These are phyloP conservation scores for Backusella australiensis DNA, from an alignment of 192 early-diverging fungal genomes.

Conservation along the genomic window DNA sequence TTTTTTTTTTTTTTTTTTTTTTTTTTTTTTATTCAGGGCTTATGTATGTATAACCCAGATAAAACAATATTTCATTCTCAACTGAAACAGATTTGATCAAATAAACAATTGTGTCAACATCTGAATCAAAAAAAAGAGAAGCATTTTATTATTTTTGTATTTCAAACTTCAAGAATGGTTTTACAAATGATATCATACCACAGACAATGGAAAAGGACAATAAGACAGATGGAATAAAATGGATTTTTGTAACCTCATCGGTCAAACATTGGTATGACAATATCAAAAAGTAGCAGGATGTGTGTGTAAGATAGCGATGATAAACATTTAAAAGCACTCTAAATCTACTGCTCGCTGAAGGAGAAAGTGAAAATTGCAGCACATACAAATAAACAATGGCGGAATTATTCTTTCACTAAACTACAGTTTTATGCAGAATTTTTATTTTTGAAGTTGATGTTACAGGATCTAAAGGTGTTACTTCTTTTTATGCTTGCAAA, in stretches of 20 bases:
- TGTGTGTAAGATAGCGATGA: neutral
- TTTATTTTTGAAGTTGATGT: neutral
- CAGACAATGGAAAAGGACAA: neutral
- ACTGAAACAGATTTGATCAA: neutral
- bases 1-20: neutral
- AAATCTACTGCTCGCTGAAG: neutral
- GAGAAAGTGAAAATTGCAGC: neutral
- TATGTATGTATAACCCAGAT: neutral
- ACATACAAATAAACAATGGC: neutral
- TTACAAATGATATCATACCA: neutral
- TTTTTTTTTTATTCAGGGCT: neutral
- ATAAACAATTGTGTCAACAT: neutral
- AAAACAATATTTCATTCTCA: slow-evolving; percentile 2
- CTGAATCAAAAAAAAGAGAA: neutral
- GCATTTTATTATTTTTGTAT: neutral
- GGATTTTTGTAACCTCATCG: neutral
- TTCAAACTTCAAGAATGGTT: neutral
- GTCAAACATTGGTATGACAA: neutral
- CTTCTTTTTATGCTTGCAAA: neutral
- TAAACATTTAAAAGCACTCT: neutral
- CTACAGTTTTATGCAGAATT: neutral
- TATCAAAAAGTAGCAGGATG: neutral
- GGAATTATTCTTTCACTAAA: neutral
- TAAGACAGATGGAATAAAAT: neutral
- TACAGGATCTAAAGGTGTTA: neutral